Evolutionary conservation across 2,329 filamentous ascomycete species (phyloP).

Genomic region (Septoria petroselini): DNA sequence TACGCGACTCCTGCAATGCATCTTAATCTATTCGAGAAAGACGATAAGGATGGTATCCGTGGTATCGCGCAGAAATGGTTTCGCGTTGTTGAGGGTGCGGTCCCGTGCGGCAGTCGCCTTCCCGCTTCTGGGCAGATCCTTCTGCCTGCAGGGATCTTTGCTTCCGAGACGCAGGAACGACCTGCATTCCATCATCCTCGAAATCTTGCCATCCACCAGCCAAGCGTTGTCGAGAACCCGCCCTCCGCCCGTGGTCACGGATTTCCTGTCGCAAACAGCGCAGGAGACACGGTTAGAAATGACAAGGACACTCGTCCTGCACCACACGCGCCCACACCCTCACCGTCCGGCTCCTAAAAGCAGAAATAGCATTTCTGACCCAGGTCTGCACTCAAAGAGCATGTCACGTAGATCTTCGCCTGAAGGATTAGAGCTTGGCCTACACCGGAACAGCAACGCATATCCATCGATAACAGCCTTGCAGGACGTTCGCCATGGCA

Average conservation of each 20-base stretch:
- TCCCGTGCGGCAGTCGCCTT: conserved; percentile 14
- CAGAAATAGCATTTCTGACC: too few relatives aligned
- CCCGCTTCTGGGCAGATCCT: conserved; percentile 2
- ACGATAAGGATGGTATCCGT: conserved; percentile 18
- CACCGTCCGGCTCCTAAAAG: too few relatives aligned
- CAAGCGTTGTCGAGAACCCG: background rate
- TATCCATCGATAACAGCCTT: too few relatives aligned
- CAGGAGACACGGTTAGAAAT: background rate
- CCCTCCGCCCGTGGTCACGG: background rate
- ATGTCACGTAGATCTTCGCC: too few relatives aligned
- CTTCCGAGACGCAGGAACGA: background rate
- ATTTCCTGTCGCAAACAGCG: background rate
- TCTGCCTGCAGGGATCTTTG: background rate
- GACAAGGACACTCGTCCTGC: too few relatives aligned
- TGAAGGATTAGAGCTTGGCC: too few relatives aligned
- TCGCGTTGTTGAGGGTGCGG: conserved; percentile 21
- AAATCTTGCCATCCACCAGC: background rate
- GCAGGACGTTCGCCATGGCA: background rate
- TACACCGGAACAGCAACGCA: too few relatives aligned
- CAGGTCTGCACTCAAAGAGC: too few relatives aligned
- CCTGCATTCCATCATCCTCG: conserved; percentile 10
- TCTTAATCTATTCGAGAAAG: conserved; percentile 18
- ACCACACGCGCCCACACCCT: too few relatives aligned
- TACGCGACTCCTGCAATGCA: background rate
- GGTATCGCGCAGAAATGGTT: conserved; percentile 8